These are phyloP conservation scores for Phyllosticta paracitricarpa DNA, from an alignment of 2,329 filamentous ascomycete genomes.

Conservation along the genomic window DNA sequence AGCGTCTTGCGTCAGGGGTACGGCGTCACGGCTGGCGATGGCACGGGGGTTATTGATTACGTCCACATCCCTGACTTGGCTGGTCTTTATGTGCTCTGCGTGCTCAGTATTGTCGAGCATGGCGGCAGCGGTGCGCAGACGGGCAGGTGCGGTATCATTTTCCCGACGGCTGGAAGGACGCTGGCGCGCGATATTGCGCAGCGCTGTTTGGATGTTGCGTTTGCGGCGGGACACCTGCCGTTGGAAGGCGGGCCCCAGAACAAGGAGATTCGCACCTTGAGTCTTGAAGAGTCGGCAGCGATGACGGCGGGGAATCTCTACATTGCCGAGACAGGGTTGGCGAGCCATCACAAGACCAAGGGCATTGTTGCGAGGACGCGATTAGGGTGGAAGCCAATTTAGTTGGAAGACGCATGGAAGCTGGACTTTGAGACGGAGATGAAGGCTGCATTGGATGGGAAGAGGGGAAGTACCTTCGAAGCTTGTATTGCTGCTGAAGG, in stretches of 20 bases:
- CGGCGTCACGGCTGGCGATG: conserved; percentile 15
- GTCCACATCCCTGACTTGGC: conserved; percentile 15
- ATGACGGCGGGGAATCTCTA: conserved; percentile 13
- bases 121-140: conserved; percentile 13
- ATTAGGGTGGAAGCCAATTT: conserved; percentile 13
- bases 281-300: conserved; percentile 12
- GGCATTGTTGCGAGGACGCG: conserved; percentile 12
- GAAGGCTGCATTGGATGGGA: conserved; percentile 12
- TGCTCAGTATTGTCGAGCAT: conserved; percentile 14
- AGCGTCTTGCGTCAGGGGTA: conserved; percentile 15
- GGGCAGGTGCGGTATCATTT: conserved; percentile 13
- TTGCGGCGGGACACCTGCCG: conserved; percentile 13
- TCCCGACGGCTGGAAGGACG: conserved; percentile 12
- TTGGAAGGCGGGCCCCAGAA: conserved; percentile 13
- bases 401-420: conserved; percentile 12
- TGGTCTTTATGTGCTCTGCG: conserved; percentile 13
- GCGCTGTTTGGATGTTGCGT: conserved; percentile 13
- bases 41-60: conserved; percentile 15
- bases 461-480: conserved; percentile 10
- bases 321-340: conserved; percentile 14
- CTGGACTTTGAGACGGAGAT: conserved; percentile 14
- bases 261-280: conserved; percentile 12
- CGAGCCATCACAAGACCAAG: conserved; percentile 13
- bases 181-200: conserved; percentile 14
- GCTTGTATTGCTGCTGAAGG: conserved; percentile 12